Conservation (phyloP, 208 protist genomes). For the Trypanosoma scelopori region DNA sequence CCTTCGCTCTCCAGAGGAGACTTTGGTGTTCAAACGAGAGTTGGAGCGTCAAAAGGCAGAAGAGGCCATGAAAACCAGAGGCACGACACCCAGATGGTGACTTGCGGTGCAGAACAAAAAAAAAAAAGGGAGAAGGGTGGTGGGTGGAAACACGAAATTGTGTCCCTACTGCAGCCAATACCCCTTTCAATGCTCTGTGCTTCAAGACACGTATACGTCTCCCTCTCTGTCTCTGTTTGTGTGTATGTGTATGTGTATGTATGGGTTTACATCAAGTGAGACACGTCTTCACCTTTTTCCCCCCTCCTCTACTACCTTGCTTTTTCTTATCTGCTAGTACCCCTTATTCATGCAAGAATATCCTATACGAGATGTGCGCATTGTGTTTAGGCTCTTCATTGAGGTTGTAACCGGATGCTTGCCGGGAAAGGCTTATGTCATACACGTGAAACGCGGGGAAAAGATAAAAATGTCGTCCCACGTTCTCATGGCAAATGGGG, state of each 20-base stretch:
- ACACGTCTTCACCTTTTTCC: no score
- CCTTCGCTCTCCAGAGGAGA: constrained; percentile 28
- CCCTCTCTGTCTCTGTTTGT: no score
- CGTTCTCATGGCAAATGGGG: constrained; percentile 1
- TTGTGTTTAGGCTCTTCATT: constrained; percentile 22
- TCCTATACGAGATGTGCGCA: constrained; percentile 19
- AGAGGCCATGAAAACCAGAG: constrained; percentile 22
- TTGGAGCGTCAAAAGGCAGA: constrained; percentile 26
- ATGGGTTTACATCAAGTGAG: no score
- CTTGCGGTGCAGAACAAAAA: no score
- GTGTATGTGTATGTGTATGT: no score
- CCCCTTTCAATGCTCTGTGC: constrained; percentile 27
- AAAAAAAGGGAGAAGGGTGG: no score
- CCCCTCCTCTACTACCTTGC: neutral
- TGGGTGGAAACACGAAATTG: no score
- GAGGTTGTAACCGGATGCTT: constrained; percentile 30
- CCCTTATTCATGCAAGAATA: constrained; percentile 15
- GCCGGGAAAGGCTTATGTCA: constrained; percentile 9
- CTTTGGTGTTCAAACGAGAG: constrained; percentile 29
- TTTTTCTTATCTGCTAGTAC: constrained; percentile 2
- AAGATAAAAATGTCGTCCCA: constrained; percentile 18
- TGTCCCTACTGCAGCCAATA: neutral
- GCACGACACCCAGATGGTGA: constrained; percentile 61
- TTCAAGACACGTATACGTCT: neutral
- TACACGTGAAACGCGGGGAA: constrained; percentile 21